These are phyloP conservation scores for Acanthamoeba sp. DNA, from an alignment of 208 protist species.

Conservation along the genomic window DNA sequence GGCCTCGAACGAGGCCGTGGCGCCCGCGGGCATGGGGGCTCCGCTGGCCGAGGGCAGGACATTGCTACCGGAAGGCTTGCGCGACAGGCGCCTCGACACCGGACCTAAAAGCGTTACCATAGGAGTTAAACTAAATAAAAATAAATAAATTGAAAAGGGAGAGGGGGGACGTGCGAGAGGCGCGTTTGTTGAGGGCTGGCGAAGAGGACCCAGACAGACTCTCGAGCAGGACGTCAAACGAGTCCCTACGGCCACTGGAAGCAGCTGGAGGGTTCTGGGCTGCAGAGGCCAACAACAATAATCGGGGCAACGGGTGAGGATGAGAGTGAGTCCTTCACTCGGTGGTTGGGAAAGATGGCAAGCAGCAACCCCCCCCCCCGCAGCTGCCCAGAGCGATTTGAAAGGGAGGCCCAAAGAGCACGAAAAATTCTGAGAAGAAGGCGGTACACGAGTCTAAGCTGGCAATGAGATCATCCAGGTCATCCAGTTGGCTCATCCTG, in stretches of 20 bases:
- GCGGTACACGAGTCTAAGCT: not conserved
- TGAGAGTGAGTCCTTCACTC: too few species aligned
- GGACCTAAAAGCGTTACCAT: not conserved
- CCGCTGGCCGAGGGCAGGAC: not conserved
- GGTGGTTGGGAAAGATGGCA: too few species aligned
- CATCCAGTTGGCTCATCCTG: slow-evolving; percentile 13
- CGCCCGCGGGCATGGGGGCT: not conserved
- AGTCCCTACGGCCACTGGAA: not conserved
- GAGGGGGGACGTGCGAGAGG: not conserved
- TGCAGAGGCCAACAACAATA: not conserved
- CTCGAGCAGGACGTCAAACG: not conserved
- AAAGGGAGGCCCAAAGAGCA: not conserved
- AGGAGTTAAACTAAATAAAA: too few species aligned
- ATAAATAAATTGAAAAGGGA: not conserved
- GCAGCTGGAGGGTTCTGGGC: not conserved
- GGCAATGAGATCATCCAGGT: slow-evolving; percentile 1
- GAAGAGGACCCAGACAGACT: not conserved
- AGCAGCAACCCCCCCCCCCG: too few species aligned
- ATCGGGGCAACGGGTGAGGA: too few species aligned
- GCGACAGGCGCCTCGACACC: not conserved
- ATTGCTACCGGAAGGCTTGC: not conserved
- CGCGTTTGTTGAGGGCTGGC: not conserved
- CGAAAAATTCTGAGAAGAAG: not conserved
- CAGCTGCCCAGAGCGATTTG: too few species aligned
- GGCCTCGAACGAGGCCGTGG: not conserved